Evolutionary conservation across 1,284 basidiomycete species (phyloP).

Genomic region (Meira nashicola): DNA sequence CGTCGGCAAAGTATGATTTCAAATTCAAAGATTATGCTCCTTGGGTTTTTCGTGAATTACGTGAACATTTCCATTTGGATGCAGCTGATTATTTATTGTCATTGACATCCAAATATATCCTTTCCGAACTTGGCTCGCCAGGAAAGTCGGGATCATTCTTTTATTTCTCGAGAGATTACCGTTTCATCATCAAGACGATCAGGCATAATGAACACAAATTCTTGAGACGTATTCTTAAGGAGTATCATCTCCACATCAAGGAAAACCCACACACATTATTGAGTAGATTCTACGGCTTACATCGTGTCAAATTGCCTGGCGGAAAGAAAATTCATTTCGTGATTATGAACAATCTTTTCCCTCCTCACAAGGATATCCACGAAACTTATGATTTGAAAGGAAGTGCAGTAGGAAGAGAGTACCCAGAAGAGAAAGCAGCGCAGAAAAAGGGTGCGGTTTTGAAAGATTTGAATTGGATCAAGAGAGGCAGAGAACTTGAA

Average conservation of each 20-base stretch:
- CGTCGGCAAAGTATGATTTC: conserved; percentile 91
- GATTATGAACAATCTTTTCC: conserved; percentile 99
- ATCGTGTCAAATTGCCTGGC: conserved; percentile 89
- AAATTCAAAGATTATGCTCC: conserved; percentile 99
- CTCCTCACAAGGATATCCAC: conserved; percentile 92
- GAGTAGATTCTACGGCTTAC: conserved; percentile 90
- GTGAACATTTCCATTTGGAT: conserved; percentile 90
- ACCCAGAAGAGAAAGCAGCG: conserved; percentile 75
- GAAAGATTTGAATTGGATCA: conserved; percentile 96
- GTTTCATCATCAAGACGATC: conserved; percentile 99
- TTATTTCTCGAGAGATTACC: conserved; percentile 97
- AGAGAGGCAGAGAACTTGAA: conserved; percentile 70
- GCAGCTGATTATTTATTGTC: conserved; percentile 95
- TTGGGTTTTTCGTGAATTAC: conserved; percentile 90
- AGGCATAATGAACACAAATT: conserved; percentile 92
- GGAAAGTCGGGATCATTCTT: conserved; percentile 98
- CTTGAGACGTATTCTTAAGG: conserved; percentile 73
- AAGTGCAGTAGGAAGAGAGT: conserved; percentile 80
- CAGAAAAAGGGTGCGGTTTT: conserved; percentile 79
- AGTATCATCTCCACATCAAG: conserved; percentile 83
- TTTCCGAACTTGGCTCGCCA: conserved; percentile 95
- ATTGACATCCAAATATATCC: conserved; percentile 92
- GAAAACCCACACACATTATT: conserved; percentile 89
- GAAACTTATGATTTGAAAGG: conserved; percentile 98
- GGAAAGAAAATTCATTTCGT: conserved; percentile 97